Base-by-base conservation (phyloP, 176 grass and related monocot genomes). In the Ampelocalamus luodianensis region DNA sequence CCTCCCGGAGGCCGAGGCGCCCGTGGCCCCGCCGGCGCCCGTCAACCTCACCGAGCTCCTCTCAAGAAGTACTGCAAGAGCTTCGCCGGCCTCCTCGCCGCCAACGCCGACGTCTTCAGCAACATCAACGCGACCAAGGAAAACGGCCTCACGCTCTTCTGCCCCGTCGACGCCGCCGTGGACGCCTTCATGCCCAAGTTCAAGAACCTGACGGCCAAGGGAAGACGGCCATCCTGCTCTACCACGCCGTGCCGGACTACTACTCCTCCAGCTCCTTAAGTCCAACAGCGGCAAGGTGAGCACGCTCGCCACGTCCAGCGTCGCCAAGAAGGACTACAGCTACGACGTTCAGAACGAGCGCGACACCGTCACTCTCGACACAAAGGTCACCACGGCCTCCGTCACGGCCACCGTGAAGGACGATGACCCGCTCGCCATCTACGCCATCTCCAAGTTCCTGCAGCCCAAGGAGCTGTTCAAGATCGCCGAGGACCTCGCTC, bases 131-230 rank as follows among this genome's bases (percentile, higher is more conserved):
- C 82, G 42, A 91, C 87, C 76, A 87, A 95, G 27, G 96, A 88
- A 37, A 92, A 92, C 2, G 96, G 93, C 0, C 86, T 98, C 8
- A 94, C 95, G 1, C 37, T 94, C 6, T 94, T 97, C 82, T 97
- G 94, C 87, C 94, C 94, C 1, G 51, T 87, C 0, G 89, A 97
- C 67, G 56, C 88, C 1, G 89, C 91, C 8, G 88, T 97, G 26
- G 84, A 82, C 4, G 51, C 74, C 0, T 97, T 97, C 86, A 60
- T 90, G 72, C 91, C 89, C 43, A 97, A 93, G 73, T 97, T 84
- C 83, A 94, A 92, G 91, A 97, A 97, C 89, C 88, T 97, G 56
- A 94, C 94, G 45, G 89, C 92, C 26, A 82, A 91, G 68, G 94
- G 8, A 88, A 93, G 85, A 85, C 87, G 44, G 86, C 90, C 42